Base-by-base conservation (phyloP, 1,284 basidiomycete species). In the Omphalotus olearius region DNA sequence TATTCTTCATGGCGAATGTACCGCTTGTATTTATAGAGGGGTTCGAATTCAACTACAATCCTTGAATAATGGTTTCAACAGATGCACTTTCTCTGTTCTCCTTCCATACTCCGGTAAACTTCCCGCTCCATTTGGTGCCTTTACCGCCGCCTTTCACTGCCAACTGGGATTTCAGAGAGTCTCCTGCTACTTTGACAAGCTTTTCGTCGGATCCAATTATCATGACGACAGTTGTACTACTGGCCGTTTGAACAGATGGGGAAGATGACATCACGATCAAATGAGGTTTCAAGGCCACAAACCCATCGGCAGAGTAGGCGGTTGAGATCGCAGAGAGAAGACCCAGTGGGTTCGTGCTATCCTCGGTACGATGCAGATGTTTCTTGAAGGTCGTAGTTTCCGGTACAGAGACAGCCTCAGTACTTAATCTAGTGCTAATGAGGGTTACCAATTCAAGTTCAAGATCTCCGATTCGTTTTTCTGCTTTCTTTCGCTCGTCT, bases 41-140 rank as follows among this genome's bases (percentile, higher is more conserved):
- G 30, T 33, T 23, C 7, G 9, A 13, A 4, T 9, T 33, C 30
- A 9, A 33, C 30, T 33, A 33, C 30, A 33, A 13, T 33, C 45
- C 57, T 17, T 53, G 54, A 37, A 86, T 59, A 23, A 76, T 57
- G 33, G 75, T 74, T 9, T 75, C 67, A 4, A 84, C 65, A 4
- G 56, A 49, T 2, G 50, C 58, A 36, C 65, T 68, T 56, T 80
- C 77, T 43, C 69, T 70, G 4, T 56, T 61, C 33, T 68, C 69
- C 56, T 73, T 80, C 79, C 78, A 82, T 13, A 78, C 70, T 1
- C 80, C 78, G 3, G 58, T 67, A 56, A 73, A 77, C 64, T 88
- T 87, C 2, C 85, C 84, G 59, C 83, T 86, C 85, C 83, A 88
- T 53, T 73, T 74, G 17, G 67, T 62, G 2, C 81, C 84, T 61